Evolutionary conservation across 1,284 basidiomycete genomes (phyloP).

Genomic region (Ceratobasidium sp.): DNA sequence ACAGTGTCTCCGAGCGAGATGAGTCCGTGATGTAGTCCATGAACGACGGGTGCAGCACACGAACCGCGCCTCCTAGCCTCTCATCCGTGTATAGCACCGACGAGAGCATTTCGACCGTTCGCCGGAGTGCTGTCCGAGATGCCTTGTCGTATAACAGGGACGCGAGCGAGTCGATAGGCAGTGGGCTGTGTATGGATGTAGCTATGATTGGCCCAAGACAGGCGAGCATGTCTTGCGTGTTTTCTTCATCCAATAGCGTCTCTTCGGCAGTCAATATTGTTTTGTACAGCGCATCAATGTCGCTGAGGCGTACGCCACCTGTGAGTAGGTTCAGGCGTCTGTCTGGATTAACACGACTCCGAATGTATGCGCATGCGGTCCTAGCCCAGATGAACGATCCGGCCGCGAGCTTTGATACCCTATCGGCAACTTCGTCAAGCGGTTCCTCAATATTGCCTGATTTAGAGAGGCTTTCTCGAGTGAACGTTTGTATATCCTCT

Average conservation of each 20-base stretch:
- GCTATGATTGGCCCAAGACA: neutral
- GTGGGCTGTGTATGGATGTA: neutral
- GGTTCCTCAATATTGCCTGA: neutral
- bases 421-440: neutral
- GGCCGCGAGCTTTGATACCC: neutral
- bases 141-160: neutral
- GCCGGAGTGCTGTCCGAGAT: neutral
- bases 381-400: conserved; percentile 32
- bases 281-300: neutral
- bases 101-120: neutral
- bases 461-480: neutral
- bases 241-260: neutral
- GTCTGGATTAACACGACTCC: neutral
- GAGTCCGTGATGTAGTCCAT: too few relatives aligned
- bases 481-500: neutral
- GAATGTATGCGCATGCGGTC: conserved; percentile 11
- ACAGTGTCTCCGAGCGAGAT: conserved; percentile 7
- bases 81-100: conserved; percentile 29
- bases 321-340: neutral
- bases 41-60: too few relatives aligned
- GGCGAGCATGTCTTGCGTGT: neutral
- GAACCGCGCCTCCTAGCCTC: neutral
- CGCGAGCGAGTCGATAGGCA: neutral
- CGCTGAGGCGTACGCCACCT: neutral
- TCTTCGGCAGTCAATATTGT: neutral